Base-by-base conservation (phyloP, 176 grass and related monocot species). In the Ananas comosus region DNA sequence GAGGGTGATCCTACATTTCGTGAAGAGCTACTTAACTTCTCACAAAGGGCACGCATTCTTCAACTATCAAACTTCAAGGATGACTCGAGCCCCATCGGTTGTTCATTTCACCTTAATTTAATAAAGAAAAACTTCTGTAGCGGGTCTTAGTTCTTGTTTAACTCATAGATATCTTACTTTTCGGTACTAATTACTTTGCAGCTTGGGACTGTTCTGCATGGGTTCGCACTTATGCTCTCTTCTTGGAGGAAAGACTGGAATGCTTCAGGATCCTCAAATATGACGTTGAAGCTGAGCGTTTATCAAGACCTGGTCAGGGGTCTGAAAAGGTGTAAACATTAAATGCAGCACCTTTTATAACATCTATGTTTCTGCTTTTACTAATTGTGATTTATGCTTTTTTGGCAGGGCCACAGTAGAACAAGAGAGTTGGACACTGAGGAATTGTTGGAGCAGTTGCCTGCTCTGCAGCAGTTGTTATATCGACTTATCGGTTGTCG, bases 21-120 rank as follows among this genome's bases (percentile, higher is more conserved):
- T 16, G 89, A 97, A 57, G 93, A 92, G 51, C 75, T 97, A 65
- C 79, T 97, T 70, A 88, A 79, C 70, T 97, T 97, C 76, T 90
- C 93, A 16, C 89, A 97, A 76, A 92, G 82, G 72, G 88, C 76
- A 53, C 66, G 74, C 19, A 79, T 97, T 83, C 76, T 92, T 83
- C 93, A 97, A 79, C 50, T 92, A 52, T 86, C 89, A 49, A 97
- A 90, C 78, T 92, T 97, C 89, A 97, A 97, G 84, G 93, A 97
- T 72, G 82, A 97, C 61, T 97, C 93, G 11, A 92, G 76, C 64
- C 82, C 93, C n/a, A 72, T 97, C 59, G 93, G 93, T 97, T 48
- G 64, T 73, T 73, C 14, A 54, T 64, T 49, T 19, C 27, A 74
- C 48, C 52, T 64, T 59, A n/a, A 72, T 25, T 9, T 64, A 61